phyloP scores from a whole-genome alignment of 2,329 filamentous ascomycete genomes.

The Immersiporthe knoxdaviesiana region DNA sequence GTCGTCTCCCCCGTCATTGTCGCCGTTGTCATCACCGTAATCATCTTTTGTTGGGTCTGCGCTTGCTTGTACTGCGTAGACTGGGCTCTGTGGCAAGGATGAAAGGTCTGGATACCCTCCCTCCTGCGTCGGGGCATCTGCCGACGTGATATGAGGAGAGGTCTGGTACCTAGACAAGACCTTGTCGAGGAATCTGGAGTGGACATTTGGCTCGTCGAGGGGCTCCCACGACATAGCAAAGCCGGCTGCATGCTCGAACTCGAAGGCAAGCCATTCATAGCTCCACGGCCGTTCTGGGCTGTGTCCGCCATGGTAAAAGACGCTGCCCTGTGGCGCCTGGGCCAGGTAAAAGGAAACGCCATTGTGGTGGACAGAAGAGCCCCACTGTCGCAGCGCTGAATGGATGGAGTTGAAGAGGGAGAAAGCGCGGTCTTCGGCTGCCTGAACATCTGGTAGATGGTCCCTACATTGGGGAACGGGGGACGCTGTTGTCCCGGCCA shows the following conservation, averaged over 20 bases:
- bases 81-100: not conserved
- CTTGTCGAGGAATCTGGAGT: not conserved
- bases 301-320: slow-evolving; percentile 60
- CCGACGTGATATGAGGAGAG: not conserved
- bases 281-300: slow-evolving; percentile 48
- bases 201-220: not conserved
- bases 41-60: not conserved
- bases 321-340: slow-evolving; percentile 55
- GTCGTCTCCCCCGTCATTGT: not conserved
- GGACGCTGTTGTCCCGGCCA: not conserved
- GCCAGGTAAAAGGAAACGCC: slow-evolving; percentile 65
- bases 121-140: not conserved
- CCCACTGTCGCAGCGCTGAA: slow-evolving; percentile 50
- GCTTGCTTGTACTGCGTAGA: not conserved
- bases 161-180: not conserved
- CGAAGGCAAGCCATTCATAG: slow-evolving; percentile 65
- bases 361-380: slow-evolving; percentile 64
- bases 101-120: not conserved
- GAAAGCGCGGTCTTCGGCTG: slow-evolving; percentile 20
- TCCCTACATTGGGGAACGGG: not conserved
- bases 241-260: slow-evolving; percentile 62
- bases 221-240: slow-evolving; percentile 47
- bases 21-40: not conserved
- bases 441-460: slow-evolving; percentile 3
- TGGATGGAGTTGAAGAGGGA: slow-evolving; percentile 29